These are phyloP conservation scores for Xylaria sp. DNA, from an alignment of 2,329 filamentous ascomycete species.

Conservation along the genomic window DNA sequence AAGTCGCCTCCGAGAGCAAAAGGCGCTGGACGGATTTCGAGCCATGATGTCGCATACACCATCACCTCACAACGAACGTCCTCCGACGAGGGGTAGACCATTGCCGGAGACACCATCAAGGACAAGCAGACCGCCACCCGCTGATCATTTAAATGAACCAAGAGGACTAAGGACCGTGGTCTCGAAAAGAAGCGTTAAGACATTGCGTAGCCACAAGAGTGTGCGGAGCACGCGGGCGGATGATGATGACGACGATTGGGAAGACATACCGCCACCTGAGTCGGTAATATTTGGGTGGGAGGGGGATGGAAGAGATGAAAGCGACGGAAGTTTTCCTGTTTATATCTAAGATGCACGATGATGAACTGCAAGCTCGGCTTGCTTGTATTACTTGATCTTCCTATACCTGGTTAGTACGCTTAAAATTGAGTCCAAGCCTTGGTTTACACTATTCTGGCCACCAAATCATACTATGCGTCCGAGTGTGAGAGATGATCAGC, in stretches of 20 bases:
- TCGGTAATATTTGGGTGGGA: slow-evolving; percentile 46
- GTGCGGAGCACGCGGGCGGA: slow-evolving; percentile 38
- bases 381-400: slow-evolving; percentile 28
- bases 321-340: slow-evolving; percentile 47
- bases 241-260: slow-evolving; percentile 47
- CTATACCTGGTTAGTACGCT: slow-evolving; percentile 20
- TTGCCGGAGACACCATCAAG: slow-evolving; percentile 44
- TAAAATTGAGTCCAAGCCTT: slow-evolving; percentile 3
- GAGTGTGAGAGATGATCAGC: neutral
- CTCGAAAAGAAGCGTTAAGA: slow-evolving; percentile 42
- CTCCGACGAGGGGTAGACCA: slow-evolving; percentile 30
- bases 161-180: slow-evolving; percentile 31
- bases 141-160: slow-evolving; percentile 37
- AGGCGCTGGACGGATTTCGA: slow-evolving; percentile 32
- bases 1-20: slow-evolving; percentile 38
- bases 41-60: slow-evolving; percentile 40
- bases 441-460: neutral
- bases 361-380: neutral
- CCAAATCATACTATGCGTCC: neutral
- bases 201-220: slow-evolving; percentile 42
- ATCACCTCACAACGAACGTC: slow-evolving; percentile 37
- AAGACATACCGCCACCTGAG: slow-evolving; percentile 46
- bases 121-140: slow-evolving; percentile 31
- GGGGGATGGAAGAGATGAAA: slow-evolving; percentile 30
- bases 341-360: slow-evolving; percentile 44